These are phyloP conservation scores for Millerozyma acaciae DNA, from an alignment of 805 yeast species.

Conservation along the genomic window DNA sequence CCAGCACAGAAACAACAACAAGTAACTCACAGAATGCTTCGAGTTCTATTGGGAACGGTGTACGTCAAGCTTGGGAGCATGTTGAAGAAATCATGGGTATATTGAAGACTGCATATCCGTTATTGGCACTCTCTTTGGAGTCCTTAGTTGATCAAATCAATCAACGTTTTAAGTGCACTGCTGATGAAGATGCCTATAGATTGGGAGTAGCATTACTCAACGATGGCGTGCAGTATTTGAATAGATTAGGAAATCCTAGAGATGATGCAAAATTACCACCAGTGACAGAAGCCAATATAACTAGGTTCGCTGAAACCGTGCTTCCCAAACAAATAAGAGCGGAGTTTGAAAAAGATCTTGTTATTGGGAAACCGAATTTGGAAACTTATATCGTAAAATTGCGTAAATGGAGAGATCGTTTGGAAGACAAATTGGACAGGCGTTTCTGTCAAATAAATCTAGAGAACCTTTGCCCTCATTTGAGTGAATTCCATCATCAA, in stretches of 20 bases:
- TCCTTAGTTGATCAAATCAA: slow-evolving; percentile 93
- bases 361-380: slow-evolving; percentile 78
- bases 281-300: slow-evolving; percentile 83
- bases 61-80: slow-evolving; percentile 86
- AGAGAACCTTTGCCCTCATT: slow-evolving; percentile 89
- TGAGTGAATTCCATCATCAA: slow-evolving; percentile 96
- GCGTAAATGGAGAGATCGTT: slow-evolving; percentile 87
- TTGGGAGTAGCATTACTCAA: slow-evolving; percentile 86
- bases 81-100: slow-evolving; percentile 92
- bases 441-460: slow-evolving; percentile 74
- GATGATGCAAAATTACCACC: slow-evolving; percentile 87
- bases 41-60: slow-evolving; percentile 3
- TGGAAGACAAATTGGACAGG: slow-evolving; percentile 88
- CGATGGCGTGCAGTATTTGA: slow-evolving; percentile 89
- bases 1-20: not conserved
- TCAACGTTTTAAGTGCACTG: slow-evolving; percentile 87
- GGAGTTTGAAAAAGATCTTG: slow-evolving; percentile 89
- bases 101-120: slow-evolving; percentile 92
- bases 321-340: slow-evolving; percentile 83
- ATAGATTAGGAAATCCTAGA: slow-evolving; percentile 80
- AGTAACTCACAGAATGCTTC: not conserved
- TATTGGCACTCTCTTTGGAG: slow-evolving; percentile 87
- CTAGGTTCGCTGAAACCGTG: slow-evolving; percentile 88
- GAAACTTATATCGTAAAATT: slow-evolving; percentile 81
- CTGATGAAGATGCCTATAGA: slow-evolving; percentile 95